Evolutionary conservation across 2,329 filamentous ascomycete species (phyloP).

Genomic region (Fusarium sp.): DNA sequence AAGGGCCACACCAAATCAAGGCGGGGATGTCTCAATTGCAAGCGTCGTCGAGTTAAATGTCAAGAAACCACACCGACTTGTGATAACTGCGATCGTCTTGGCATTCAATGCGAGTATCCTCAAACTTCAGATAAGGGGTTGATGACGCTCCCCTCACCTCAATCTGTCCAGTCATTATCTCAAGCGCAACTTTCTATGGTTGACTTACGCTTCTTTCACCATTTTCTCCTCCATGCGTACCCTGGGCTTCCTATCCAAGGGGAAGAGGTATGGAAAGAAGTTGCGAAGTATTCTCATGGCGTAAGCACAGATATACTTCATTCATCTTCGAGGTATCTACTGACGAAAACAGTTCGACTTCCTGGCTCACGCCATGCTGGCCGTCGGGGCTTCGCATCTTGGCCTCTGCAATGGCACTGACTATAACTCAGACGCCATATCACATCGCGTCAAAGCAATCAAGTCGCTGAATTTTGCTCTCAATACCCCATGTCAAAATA

Average conservation of each 20-base stretch:
- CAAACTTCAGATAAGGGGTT: neutral
- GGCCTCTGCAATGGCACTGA: neutral
- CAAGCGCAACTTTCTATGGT: neutral
- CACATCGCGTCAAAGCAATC: neutral
- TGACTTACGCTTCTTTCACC: neutral
- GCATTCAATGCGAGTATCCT: neutral
- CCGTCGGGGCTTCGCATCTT: neutral
- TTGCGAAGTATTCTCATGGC: neutral
- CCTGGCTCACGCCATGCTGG: neutral
- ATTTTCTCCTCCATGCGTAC: neutral
- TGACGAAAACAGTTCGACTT: neutral
- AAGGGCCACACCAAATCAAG: neutral
- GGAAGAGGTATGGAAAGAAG: neutral
- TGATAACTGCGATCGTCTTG: neutral
- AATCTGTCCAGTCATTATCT: neutral
- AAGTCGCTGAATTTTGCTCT: neutral
- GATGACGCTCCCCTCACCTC: accelerated
- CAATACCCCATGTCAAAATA: accelerated
- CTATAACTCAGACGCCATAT: neutral
- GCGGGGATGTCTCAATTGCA: neutral
- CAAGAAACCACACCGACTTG: neutral
- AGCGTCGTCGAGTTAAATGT: neutral
- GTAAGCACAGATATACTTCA: neutral
- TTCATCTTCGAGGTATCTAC: accelerated
- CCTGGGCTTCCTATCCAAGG: neutral